Percentiles rank a stretch among this genome's conserved stretches.
These are phyloP conservation scores for Xanthoconium stramineum DNA, from an alignment of 768 basidiomycete genomes.

Conservation along the genomic window DNA sequence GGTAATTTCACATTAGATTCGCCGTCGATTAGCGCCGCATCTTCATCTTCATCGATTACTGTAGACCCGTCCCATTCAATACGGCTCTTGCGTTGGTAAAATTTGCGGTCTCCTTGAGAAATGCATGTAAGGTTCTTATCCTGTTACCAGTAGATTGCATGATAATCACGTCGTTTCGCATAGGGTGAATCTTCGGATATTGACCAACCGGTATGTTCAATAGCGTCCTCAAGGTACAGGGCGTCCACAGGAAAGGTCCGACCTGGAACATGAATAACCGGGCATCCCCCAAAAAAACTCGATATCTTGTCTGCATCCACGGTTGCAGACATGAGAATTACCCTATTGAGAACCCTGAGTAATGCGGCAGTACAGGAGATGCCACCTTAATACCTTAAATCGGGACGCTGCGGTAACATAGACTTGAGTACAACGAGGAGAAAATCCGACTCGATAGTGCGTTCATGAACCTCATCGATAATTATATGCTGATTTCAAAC, in stretches of 20 bases:
- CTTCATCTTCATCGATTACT: conserved; percentile 61
- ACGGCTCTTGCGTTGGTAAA: conserved; percentile 55
- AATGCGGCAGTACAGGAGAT: background rate
- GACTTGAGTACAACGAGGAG: conserved; percentile 90
- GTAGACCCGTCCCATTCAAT: conserved; percentile 81
- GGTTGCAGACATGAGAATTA: conserved; percentile 97
- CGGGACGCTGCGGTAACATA: conserved; percentile 66
- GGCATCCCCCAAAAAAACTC: conserved; percentile 81
- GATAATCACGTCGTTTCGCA: conserved; percentile 59
- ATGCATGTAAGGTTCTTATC: background rate
- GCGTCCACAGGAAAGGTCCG: conserved; percentile 91
- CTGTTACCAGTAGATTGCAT: background rate
- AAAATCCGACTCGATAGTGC: conserved; percentile 97
- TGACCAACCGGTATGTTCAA: conserved; percentile 77
- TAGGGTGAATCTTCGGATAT: conserved; percentile 81
- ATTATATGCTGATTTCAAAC: conserved; percentile 70
- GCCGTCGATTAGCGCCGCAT: conserved; percentile 37
- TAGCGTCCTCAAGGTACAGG: conserved; percentile 85
- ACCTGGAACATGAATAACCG: conserved; percentile 85
- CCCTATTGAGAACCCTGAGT: conserved; percentile 40
- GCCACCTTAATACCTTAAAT: conserved; percentile 67
- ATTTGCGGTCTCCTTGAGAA: conserved; percentile 57
- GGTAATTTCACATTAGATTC: conserved; percentile 21
- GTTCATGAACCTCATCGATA: conserved; percentile 97
- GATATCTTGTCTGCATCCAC: conserved; percentile 90